Conservation (phyloP, 2,329 filamentous ascomycete species). For the Dactylellina drechsleri region DNA sequence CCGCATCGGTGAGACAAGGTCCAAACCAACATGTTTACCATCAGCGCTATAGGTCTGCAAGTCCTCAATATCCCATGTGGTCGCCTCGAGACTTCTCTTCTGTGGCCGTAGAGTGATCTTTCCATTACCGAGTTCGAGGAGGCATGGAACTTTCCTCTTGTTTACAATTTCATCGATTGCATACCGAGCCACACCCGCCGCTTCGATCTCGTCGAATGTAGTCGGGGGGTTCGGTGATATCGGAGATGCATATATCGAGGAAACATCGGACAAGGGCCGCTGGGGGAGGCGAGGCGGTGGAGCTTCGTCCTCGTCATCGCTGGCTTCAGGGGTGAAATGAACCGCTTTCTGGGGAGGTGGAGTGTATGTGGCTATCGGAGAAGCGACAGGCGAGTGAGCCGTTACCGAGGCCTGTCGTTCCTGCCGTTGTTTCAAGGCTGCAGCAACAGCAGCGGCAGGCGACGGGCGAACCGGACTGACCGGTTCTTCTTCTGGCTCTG, state of each 20-base stretch:
- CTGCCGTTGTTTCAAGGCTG: conserved; percentile 37
- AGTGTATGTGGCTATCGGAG: conserved; percentile 28
- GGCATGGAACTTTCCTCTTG: conserved; percentile 59
- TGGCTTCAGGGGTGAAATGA: conserved; percentile 49
- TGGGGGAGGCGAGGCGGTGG: conserved; percentile 36
- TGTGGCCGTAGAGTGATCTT: conserved; percentile 91
- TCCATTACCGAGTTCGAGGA: conserved; percentile 71
- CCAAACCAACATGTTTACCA: conserved; percentile 96
- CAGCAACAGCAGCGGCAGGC: conserved; percentile 35
- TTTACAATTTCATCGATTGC: conserved; percentile 58
- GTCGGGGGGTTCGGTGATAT: conserved; percentile 43
- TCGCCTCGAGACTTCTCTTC: conserved; percentile 81
- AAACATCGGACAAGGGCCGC: conserved; percentile 39
- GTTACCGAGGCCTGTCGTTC: conserved; percentile 33
- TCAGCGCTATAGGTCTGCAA: conserved; percentile 98
- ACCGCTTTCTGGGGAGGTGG: conserved; percentile 50
- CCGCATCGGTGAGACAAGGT: conserved; percentile 89
- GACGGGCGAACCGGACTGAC: conserved; percentile 38
- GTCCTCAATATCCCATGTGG: conserved; percentile 90
- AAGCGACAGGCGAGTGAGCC: conserved; percentile 14
- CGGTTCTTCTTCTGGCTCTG: conserved; percentile 29
- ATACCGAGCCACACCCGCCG: conserved; percentile 56
- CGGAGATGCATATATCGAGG: conserved; percentile 41
- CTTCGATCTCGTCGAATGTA: conserved; percentile 53
- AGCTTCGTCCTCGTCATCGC: conserved; percentile 42